Evolutionary conservation across 768 basidiomycete genomes (phyloP), one percentile per base, ranked within the genome.

Genomic region (Chalciporus sphaerocephalus): DNA sequence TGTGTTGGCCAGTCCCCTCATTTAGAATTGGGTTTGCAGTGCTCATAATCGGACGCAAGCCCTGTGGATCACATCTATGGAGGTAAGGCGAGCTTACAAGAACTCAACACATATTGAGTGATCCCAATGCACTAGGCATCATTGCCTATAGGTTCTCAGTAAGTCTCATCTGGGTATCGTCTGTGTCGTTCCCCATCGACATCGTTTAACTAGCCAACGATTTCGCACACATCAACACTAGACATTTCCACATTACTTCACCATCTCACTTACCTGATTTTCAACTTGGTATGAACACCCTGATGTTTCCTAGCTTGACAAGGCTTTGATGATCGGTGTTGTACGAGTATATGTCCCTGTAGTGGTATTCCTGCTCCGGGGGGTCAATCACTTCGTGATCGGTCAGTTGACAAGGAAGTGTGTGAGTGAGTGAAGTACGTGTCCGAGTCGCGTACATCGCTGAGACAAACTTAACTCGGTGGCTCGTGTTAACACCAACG

Each of bases 241-340:
- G 55, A 79, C 75, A 1, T 87, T 87, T 66, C 86, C 89, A 1
- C 62, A 85, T 51, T 91, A 87, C 66, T 92, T 92, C 56, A 60
- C 74, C 15, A 60, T 78, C 33, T 83, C 81, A 11, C 75, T 85
- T 28, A 53, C 64, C 64, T 85, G 25, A 75, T 82, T 21, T 68
- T 76, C 1, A 65, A 67, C 17, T 72, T 92, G 30, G 35, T 69
- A 65, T 52, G 74, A 71, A 46, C 85, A 81, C 62, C 80, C 76
- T 15, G 69, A 74, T 41, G 80, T 84, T 42, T 47, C 67, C 2
- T 69, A 81, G 48, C 60, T 77, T 40, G 51, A 66, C 38, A 69
- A 65, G 8, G 81, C 81, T 5, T 56, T 65, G 16, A 59, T 77
- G 28, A 75, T 77, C 11, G 81, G 87, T 54, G 84, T 86, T 20